Evolutionary conservation across 2,329 filamentous ascomycete species (phyloP), one percentile per base, ranked within the genome.

Genomic region (Shiraia bambusicola): DNA sequence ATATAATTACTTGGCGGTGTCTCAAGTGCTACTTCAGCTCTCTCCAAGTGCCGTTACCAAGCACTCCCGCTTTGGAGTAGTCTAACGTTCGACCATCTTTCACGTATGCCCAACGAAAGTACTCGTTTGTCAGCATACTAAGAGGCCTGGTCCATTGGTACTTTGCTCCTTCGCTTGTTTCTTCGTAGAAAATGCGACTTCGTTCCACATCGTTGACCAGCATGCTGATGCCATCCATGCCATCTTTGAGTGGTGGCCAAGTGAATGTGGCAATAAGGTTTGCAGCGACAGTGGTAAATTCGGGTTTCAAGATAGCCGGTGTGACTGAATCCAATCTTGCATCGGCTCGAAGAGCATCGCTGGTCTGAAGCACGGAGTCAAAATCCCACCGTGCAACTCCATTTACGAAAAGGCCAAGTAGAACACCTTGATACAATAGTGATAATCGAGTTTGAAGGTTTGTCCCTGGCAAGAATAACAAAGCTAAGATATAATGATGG

Each of bases 171-270:
- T 48, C 32, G 13, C 40, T 19, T 13, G 36, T 50, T 14, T 57
- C 50, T n/a, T 58, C 54, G 15, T 48, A 53, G 43, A 65, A 66
- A 9, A 40, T 38, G n/a, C 63, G 59, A 26, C 41, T 45, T 4
- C 87, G 75, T 67, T 94, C 88, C 1, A 94, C 88, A 56, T 94
- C 88, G 57, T 94, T 93, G 47, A 93, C 85, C 0, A 93, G 72
- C 13, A 92, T 78, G 62, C 84, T 88, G 47, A 93, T 79, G 12
- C 87, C 88, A 56, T 92, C 84, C 49, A 82, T 86, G 0, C 49
- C 45, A 24, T 47, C 36, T 13, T 24, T 8, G 72, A 71, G 3
- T 69, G 69, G 11, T 74, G 67, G 46, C 43, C 72, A 65, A 62
- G 76, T 77, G 50, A 90, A 87, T 12, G 75, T 82, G 61, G 67